phyloP scores from a whole-genome alignment of 2,329 filamentous ascomycete species.

The Curvularia lunata region DNA sequence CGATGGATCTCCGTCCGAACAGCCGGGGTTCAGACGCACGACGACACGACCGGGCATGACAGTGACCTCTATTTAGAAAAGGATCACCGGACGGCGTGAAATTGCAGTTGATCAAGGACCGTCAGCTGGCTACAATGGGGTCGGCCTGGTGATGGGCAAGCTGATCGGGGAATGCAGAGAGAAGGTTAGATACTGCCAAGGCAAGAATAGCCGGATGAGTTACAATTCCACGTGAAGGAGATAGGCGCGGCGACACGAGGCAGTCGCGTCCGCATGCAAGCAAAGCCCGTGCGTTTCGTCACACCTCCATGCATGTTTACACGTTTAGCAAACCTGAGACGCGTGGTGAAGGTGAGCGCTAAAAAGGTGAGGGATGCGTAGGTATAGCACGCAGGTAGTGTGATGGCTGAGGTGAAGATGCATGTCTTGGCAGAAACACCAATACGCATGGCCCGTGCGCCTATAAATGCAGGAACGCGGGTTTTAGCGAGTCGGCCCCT shows the following conservation, averaged over 20 bases:
- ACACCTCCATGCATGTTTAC: neutral
- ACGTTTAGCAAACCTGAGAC: neutral
- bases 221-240: constrained; percentile 5
- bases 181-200: neutral
- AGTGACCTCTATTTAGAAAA: neutral
- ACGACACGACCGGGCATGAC: constrained; percentile 20
- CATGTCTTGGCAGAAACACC: constrained; percentile 4
- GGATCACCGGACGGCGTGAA: neutral
- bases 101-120: neutral
- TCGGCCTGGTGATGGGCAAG: neutral
- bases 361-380: neutral
- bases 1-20: constrained; percentile 46
- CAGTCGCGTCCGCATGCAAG: constrained; percentile 12
- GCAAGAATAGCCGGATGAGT: neutral
- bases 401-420: constrained; percentile 8
- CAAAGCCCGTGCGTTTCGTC: neutral
- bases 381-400: neutral
- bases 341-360: neutral
- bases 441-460: neutral
- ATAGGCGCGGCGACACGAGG: constrained; percentile 10
- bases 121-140: neutral
- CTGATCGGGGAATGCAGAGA: neutral
- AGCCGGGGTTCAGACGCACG: constrained; percentile 31
- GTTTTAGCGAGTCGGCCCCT: constrained; percentile 8
- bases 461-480: constrained; percentile 19